Conservation (phyloP, 192 early-diverging fungal genomes). For the Coemansia sp. region DNA sequence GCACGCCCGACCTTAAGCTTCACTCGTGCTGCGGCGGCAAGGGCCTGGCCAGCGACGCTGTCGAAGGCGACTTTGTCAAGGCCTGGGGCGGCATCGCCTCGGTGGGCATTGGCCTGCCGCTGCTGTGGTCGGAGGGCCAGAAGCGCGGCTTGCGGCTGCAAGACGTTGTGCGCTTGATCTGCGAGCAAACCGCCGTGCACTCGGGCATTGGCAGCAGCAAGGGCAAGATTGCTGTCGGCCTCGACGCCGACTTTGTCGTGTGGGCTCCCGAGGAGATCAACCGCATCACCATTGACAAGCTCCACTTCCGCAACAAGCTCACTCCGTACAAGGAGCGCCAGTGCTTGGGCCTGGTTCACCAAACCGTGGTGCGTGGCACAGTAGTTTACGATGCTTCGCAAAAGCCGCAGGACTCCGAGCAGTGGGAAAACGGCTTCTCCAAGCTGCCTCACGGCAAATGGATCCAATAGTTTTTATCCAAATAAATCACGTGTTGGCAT, state of each 20-base stretch:
- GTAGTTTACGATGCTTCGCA: conserved; percentile 50
- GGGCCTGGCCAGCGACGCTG: conserved; percentile 15
- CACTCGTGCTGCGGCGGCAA: conserved; percentile 51
- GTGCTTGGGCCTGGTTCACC: conserved; percentile 64
- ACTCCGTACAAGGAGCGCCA: conserved; percentile 68
- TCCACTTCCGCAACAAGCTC: conserved; percentile 81
- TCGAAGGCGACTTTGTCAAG: conserved; percentile 72
- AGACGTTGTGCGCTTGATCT: conserved; percentile 63
- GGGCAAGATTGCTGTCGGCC: conserved; percentile 65
- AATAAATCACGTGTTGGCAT: conserved; percentile 2
- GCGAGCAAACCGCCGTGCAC: conserved; percentile 63
- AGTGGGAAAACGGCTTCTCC: conserved; percentile 37
- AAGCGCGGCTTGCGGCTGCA: conserved; percentile 61
- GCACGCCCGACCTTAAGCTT: conserved; percentile 72
- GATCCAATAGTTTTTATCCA: conserved; percentile 17
- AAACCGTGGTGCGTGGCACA: conserved; percentile 69
- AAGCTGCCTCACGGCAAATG: conserved; percentile 40
- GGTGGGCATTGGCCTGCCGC: conserved; percentile 74
- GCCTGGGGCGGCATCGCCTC: conserved; percentile 84
- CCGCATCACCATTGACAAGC: conserved; percentile 58
- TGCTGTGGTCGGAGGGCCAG: conserved; percentile 74
- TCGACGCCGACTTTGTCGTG: conserved; percentile 77
- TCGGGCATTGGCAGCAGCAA: conserved; percentile 61
- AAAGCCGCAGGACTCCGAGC: conserved; percentile 5
- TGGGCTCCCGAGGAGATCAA: conserved; percentile 70